Evolutionary conservation across 164 flowering plant genomes (phyloP).

Genomic region (Nymphaea thermarum): DNA sequence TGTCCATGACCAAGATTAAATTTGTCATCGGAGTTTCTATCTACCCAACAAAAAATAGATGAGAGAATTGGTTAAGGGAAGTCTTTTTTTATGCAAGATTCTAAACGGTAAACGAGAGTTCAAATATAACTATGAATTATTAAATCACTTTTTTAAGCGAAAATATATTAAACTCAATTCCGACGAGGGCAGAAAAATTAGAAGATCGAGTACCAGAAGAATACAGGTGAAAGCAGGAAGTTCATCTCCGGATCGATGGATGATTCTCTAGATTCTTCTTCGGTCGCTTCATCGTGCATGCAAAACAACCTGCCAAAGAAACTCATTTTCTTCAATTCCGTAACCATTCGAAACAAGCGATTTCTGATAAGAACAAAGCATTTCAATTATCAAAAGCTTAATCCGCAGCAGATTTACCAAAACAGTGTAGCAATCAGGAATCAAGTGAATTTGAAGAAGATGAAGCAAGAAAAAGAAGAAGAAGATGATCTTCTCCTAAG

Average conservation of each 20-base stretch:
- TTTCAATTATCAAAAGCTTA: too few species aligned
- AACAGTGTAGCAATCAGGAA: background rate
- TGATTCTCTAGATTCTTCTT: background rate
- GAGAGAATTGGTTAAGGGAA: too few species aligned
- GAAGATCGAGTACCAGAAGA: background rate
- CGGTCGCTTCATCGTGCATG: background rate
- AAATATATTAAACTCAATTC: too few species aligned
- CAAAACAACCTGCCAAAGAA: background rate
- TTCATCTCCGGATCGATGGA: background rate
- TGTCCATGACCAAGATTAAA: too few species aligned
- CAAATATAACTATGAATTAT: too few species aligned
- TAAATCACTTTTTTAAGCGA: too few species aligned
- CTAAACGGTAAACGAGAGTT: too few species aligned
- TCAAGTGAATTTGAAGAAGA: background rate
- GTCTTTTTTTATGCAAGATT: too few species aligned
- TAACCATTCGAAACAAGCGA: background rate
- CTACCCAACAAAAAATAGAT: too few species aligned
- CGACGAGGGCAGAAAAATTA: too few species aligned
- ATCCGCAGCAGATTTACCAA: too few species aligned
- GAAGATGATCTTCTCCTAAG: background rate
- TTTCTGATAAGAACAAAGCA: background rate
- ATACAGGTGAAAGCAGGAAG: background rate
- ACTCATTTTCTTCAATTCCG: background rate
- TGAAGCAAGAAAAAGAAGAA: background rate
- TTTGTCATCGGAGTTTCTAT: too few species aligned